Conservation (phyloP, 441 rosid species). For the Brassica hybrid region DNA sequence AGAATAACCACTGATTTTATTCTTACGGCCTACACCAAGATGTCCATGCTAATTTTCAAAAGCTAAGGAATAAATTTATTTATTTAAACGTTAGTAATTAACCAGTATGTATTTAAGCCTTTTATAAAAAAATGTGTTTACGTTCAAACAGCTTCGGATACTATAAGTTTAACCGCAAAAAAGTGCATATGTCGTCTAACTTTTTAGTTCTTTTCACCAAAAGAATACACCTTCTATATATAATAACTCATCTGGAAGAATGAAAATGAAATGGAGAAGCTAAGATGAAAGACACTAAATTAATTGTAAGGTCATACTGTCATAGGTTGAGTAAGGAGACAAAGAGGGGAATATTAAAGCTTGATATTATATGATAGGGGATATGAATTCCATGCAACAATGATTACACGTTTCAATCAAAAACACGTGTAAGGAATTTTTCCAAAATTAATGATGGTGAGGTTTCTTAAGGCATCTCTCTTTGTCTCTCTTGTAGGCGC, state of each 20-base stretch:
- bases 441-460: slow-evolving; percentile 67
- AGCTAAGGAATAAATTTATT: too few relatives aligned
- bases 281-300: not conserved
- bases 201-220: too few relatives aligned
- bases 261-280: slow-evolving; percentile 1
- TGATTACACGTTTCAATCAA: slow-evolving; percentile 74
- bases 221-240: too few relatives aligned
- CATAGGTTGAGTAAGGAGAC: slow-evolving; percentile 35
- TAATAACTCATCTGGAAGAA: not conserved
- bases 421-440: slow-evolving; percentile 48
- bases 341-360: slow-evolving; percentile 39
- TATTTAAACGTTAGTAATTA: too few relatives aligned
- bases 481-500: slow-evolving; percentile 22
- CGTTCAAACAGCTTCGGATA: too few relatives aligned
- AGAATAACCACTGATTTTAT: too few relatives aligned
- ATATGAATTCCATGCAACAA: slow-evolving; percentile 89
- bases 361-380: slow-evolving; percentile 36
- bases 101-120: too few relatives aligned
- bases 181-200: too few relatives aligned
- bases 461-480: slow-evolving; percentile 61
- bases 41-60: too few relatives aligned
- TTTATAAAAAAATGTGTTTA: too few relatives aligned
- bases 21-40: too few relatives aligned
- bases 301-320: not conserved
- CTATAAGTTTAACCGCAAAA: too few relatives aligned